Conservation (phyloP, 495 filamentous ascomycete species). For the Daldinia vernicosa region DNA sequence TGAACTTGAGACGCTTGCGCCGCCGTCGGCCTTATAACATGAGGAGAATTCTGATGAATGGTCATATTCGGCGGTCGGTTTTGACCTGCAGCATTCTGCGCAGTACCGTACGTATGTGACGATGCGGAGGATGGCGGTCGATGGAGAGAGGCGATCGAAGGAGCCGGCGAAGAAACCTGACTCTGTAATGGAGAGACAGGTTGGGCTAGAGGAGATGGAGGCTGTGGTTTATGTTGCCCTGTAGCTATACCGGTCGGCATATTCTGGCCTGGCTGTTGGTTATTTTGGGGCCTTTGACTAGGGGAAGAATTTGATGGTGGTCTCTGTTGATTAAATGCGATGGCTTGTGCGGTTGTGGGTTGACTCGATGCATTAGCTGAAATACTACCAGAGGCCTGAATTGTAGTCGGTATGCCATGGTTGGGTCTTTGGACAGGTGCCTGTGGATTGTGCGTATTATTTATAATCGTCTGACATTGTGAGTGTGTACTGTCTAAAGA, state of each 20-base stretch:
- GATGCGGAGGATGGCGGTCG: constrained; percentile 43
- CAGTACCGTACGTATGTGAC: constrained; percentile 23
- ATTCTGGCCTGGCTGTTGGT: constrained; percentile 11
- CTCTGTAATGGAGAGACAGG: constrained; percentile 44
- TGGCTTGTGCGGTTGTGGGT: background rate
- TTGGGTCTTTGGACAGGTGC: constrained; percentile 3
- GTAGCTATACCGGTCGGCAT: background rate
- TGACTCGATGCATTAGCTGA: background rate
- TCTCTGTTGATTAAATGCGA: constrained; percentile 11
- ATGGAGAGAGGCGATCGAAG: constrained; percentile 40
- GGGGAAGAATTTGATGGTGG: constrained; percentile 2
- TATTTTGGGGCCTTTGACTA: constrained; percentile 3
- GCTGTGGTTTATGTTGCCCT: constrained; percentile 23
- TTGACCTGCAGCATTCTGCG: constrained; percentile 8
- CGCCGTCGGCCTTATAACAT: constrained; percentile 12
- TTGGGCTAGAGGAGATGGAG: constrained; percentile 29
- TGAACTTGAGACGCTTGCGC: constrained; percentile 20
- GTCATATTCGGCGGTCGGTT: constrained; percentile 9
- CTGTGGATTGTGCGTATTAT: constrained; percentile 6
- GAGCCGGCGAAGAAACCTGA: constrained; percentile 44
- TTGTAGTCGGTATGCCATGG: background rate
- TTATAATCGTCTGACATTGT: constrained; percentile 1
- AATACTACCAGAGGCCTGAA: constrained; percentile 8
- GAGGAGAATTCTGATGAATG: constrained; percentile 17
- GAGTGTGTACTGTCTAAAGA: background rate